Conservation (phyloP, 768 basidiomycete genomes). For the Mycena leptocephala region DNA sequence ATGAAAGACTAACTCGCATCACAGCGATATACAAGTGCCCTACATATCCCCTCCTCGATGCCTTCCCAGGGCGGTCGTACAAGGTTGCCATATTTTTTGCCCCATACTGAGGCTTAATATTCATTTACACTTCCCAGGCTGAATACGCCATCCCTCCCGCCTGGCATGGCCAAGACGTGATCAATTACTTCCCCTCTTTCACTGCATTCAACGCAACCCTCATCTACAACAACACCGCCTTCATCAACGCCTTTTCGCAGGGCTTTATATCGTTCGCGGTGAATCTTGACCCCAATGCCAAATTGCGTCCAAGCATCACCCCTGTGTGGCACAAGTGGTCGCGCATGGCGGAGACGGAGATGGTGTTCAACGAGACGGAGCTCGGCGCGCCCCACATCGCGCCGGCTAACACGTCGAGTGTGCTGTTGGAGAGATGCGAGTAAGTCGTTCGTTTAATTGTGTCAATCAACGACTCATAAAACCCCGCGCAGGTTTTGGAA, state of each 20-base stretch:
- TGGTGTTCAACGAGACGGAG: too few relatives aligned
- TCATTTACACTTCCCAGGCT: neutral
- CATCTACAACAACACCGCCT: constrained; percentile 30
- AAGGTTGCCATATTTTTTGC: neutral
- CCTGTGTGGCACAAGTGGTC: too few relatives aligned
- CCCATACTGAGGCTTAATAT: neutral
- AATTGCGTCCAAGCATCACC: too few relatives aligned
- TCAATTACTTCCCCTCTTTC: constrained; percentile 2
- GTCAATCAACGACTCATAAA: neutral
- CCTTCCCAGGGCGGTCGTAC: neutral
- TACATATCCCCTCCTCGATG: neutral
- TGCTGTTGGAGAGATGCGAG: constrained; percentile 39
- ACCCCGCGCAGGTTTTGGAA: neutral
- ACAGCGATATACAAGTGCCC: neutral
- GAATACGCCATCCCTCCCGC: constrained; percentile 1
- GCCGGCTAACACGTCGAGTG: constrained; percentile 25
- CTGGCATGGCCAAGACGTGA: neutral
- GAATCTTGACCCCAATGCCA: constrained; percentile 40
- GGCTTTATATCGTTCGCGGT: constrained; percentile 41
- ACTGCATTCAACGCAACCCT: neutral
- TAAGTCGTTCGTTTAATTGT: constrained; percentile 12
- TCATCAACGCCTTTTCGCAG: constrained; percentile 44
- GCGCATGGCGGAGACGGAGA: too few relatives aligned
- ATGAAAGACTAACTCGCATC: neutral
- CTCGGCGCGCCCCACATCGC: too few relatives aligned